A percentile compares a stretch with the other conserved stretches of the same genome.
Evolutionary conservation across 2,329 filamentous ascomycete species (phyloP).

Genomic region (Onygenales sp.): DNA sequence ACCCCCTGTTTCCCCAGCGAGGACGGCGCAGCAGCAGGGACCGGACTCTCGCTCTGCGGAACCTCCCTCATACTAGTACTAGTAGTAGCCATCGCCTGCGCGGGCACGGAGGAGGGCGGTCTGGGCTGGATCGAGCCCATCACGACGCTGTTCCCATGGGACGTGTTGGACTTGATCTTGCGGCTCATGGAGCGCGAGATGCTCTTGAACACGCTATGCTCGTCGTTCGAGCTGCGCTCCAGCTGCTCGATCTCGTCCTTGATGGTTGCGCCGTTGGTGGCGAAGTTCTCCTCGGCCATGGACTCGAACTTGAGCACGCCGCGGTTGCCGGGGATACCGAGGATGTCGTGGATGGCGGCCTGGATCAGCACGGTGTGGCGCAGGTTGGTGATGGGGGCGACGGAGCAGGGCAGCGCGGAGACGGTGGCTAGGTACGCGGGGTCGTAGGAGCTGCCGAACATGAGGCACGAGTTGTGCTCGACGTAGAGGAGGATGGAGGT

Average conservation of each 20-base stretch:
- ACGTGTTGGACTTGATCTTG: conserved; percentile 23
- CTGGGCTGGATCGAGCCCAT: not conserved
- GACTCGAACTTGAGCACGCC: conserved; percentile 66
- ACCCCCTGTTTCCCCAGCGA: not conserved
- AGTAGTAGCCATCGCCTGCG: not conserved
- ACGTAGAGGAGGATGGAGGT: conserved; percentile 65
- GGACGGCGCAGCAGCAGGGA: not conserved
- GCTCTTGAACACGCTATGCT: conserved; percentile 32
- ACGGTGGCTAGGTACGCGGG: conserved; percentile 72
- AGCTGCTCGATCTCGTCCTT: conserved; percentile 56
- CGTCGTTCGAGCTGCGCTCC: conserved; percentile 33
- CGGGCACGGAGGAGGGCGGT: not conserved
- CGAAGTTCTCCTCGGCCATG: conserved; percentile 61
- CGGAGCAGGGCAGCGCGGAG: conserved; percentile 56
- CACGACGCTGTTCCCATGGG: conserved; percentile 9
- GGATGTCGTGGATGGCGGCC: conserved; percentile 59
- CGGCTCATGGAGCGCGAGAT: conserved; percentile 30
- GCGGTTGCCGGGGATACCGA: conserved; percentile 56
- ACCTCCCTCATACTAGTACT: not conserved
- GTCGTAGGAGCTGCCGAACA: conserved; percentile 65
- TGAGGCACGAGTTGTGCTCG: conserved; percentile 64
- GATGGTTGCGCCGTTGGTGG: conserved; percentile 60
- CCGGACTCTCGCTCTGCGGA: not conserved
- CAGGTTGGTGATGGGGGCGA: conserved; percentile 68
- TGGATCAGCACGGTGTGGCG: conserved; percentile 72